Base-by-base conservation (phyloP, 495 filamentous ascomycete genomes). In the Tuber indicum region DNA sequence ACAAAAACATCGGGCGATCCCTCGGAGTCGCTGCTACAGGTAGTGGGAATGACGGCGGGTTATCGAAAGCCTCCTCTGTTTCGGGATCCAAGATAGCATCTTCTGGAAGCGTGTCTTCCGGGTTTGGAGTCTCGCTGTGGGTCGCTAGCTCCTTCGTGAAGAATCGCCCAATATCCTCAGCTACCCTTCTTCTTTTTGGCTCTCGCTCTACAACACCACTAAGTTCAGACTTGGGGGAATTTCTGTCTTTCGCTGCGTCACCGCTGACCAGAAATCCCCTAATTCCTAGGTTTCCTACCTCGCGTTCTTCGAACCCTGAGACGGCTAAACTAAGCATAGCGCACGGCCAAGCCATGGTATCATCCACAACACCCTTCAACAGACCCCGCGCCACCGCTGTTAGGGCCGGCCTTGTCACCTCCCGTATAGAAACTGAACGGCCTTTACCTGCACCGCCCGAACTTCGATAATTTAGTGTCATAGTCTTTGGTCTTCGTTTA, bases 331-430 rank as follows among this genome's bases (percentile, higher is more conserved):
- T 93, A 62, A 99, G 85, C 84, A 96, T 92, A 21, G 89, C 85
- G 84, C 95, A 98, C 39, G 96, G 96, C 93, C 94, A 98, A 91
- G 89, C 71, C 87, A 86, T 42, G 91, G 93, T 76, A 75, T 97
- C 96, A 4, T 87, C 88, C 5, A 91, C 87, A 44, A 97, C 90
- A 77, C 97, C 93, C 69, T 87, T 87, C 52, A 98, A 86, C 72
- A 99, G 84, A 14, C 85, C 90, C 84, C 90, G 92, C 36, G 93
- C 92, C 43, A 97, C 87, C 17, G 92, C 90, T 78, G 92, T 93
- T 23, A 99, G 86, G n/a, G 88, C 84, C 3, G 86, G 85, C 83
- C 96, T 92, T 46, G 92, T 91, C 32, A 97, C 87, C 12, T 87
- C 83, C 79, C 88, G 90, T 71, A 99, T 97, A 21, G 93, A 89